phyloP scores from a whole-genome alignment of 371 early-diverging fungal species.

The Fennellomyces sp. region DNA sequence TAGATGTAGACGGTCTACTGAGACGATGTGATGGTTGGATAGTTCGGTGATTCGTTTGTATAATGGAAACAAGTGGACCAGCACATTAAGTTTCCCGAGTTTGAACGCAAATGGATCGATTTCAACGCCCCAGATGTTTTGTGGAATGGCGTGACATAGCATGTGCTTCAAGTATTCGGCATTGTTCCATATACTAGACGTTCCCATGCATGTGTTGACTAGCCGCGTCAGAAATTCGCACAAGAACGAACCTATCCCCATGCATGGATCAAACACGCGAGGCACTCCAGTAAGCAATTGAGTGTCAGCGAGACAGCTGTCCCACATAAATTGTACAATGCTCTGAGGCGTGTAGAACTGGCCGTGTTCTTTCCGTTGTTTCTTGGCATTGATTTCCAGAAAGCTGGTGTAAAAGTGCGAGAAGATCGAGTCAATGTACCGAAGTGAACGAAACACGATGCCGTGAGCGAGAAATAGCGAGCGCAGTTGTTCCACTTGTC shows the following conservation, averaged over 20 bases:
- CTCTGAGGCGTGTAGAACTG: constrained; percentile 69
- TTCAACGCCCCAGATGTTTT: constrained; percentile 63
- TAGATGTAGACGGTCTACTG: constrained; percentile 41
- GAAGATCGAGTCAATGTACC: constrained; percentile 43
- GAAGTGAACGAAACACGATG: constrained; percentile 21
- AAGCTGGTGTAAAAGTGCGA: constrained; percentile 59
- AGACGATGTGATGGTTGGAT: neutral
- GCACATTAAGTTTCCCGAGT: constrained; percentile 42
- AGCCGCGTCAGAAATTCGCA: constrained; percentile 54
- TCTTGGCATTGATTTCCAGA: constrained; percentile 51
- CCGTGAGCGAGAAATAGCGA: constrained; percentile 15
- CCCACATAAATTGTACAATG: constrained; percentile 69
- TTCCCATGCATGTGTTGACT: constrained; percentile 27
- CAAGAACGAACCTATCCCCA: constrained; percentile 65
- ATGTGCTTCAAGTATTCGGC: constrained; percentile 22
- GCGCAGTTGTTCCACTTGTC: constrained; percentile 19
- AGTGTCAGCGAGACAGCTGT: constrained; percentile 20
- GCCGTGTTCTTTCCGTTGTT: constrained; percentile 69
- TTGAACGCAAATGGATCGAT: constrained; percentile 63
- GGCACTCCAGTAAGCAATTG: constrained; percentile 22
- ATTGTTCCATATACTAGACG: constrained; percentile 44
- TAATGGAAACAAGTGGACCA: constrained; percentile 43
- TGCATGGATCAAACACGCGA: constrained; percentile 62
- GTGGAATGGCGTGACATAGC: constrained; percentile 33
- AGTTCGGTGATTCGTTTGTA: constrained; percentile 36